Conservation (phyloP, 1,284 basidiomycete species). For the Waitea zeae region DNA sequence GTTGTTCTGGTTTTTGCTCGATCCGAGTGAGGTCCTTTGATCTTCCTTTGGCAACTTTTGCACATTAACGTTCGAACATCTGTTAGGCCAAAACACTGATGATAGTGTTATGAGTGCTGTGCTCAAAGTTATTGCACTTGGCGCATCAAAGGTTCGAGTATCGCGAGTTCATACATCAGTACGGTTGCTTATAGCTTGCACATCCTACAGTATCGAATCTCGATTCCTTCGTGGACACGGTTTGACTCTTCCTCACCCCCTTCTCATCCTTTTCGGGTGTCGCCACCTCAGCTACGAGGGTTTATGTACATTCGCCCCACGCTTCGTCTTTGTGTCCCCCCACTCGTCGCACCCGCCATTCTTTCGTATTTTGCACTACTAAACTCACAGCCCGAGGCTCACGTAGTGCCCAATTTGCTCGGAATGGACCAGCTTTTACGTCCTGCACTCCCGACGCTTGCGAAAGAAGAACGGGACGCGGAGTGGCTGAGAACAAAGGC, state of each 20-base stretch:
- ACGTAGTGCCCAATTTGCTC: not conserved
- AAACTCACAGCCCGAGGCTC: slow-evolving; percentile 19
- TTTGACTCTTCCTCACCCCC: no score
- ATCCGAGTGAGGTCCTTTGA: slow-evolving; percentile 25
- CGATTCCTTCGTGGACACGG: no score
- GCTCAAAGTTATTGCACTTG: slow-evolving; percentile 43
- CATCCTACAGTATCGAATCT: no score
- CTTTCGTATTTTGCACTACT: slow-evolving; percentile 44
- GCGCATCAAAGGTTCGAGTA: slow-evolving; percentile 40
- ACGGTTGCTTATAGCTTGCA: no score
- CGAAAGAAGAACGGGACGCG: no score
- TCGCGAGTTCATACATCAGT: no score
- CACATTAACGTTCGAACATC: no score
- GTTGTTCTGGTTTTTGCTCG: slow-evolving; percentile 33
- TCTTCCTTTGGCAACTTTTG: no score
- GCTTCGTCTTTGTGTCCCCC: slow-evolving; percentile 37
- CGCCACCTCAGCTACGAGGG: no score
- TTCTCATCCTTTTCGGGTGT: no score
- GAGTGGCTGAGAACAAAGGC: no score
- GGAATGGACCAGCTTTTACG: not conserved
- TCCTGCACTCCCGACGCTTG: not conserved
- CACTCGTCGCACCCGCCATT: slow-evolving; percentile 50
- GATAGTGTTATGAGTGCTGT: slow-evolving; percentile 22
- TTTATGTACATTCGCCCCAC: no score
- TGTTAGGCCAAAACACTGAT: slow-evolving; percentile 33